These are phyloP conservation scores for Aspergillus biplanus DNA, from an alignment of 495 filamentous ascomycete species.

Conservation along the genomic window DNA sequence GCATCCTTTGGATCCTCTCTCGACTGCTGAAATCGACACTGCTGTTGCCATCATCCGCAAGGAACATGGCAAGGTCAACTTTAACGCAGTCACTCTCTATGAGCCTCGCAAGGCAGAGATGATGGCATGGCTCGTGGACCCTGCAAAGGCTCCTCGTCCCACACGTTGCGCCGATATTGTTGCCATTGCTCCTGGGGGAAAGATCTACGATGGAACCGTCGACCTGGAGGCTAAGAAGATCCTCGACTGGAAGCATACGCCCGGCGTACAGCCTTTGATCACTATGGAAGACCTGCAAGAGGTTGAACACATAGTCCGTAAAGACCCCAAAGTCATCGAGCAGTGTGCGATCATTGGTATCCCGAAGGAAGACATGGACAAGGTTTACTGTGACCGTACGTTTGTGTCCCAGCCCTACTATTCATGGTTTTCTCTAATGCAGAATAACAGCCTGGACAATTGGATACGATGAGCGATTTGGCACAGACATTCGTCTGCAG, in stretches of 20 bases:
- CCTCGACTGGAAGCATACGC: constrained; percentile 72
- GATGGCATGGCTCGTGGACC: constrained; percentile 75
- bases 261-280: constrained; percentile 87
- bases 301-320: constrained; percentile 80
- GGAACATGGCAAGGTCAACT: constrained; percentile 72
- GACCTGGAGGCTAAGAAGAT: constrained; percentile 75
- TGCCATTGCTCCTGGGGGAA: constrained; percentile 77
- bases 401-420: constrained; percentile 21
- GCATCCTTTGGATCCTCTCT: constrained; percentile 87
- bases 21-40: constrained; percentile 74
- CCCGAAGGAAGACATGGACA: constrained; percentile 82
- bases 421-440: constrained; percentile 12
- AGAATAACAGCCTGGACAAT: constrained; percentile 82
- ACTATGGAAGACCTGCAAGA: constrained; percentile 93
- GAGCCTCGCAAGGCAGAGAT: constrained; percentile 90
- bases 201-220: constrained; percentile 84
- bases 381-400: constrained; percentile 88
- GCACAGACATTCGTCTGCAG: constrained; percentile 77
- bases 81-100: constrained; percentile 87
- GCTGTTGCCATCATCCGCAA: constrained; percentile 71
- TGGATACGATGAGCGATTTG: constrained; percentile 91
- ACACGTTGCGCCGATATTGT: constrained; percentile 81
- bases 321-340: constrained; percentile 88
- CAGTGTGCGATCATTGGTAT: constrained; percentile 91
- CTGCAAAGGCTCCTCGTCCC: constrained; percentile 64